A percentile compares a stretch with the other conserved stretches of the same genome.
phyloP scores from a whole-genome alignment of 352 stramenopile species.

The Blastocystis sp. region DNA sequence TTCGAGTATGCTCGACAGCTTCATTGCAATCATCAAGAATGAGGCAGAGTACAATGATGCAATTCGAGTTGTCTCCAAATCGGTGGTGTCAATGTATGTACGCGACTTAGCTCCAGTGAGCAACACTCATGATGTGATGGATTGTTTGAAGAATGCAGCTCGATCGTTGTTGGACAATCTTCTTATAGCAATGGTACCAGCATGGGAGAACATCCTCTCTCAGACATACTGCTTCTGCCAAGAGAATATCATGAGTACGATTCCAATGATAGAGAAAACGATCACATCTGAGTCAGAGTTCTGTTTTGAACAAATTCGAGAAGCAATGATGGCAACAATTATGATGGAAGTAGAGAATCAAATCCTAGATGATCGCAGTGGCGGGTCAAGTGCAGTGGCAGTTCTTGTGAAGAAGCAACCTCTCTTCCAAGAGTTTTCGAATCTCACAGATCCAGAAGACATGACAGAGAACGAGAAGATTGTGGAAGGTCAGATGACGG shows the following conservation, averaged over 20 bases:
- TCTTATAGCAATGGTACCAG: neutral
- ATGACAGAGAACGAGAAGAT: constrained; percentile 46
- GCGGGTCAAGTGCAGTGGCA: no score
- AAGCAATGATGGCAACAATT: no score
- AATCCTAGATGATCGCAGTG: no score
- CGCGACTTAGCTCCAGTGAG: neutral
- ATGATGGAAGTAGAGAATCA: no score
- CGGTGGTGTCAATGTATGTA: neutral
- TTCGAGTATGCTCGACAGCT: no score
- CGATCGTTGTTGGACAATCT: neutral
- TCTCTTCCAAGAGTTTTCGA: neutral
- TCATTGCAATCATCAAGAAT: no score
- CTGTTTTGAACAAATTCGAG: no score
- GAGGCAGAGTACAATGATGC: no score
- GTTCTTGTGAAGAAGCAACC: neutral
- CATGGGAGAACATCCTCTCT: neutral
- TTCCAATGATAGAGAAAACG: no score
- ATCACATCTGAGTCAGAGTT: no score
- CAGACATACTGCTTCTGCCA: no score
- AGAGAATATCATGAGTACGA: no score
- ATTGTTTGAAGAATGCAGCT: neutral
- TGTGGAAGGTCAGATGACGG: neutral
- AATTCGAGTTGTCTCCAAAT: neutral
- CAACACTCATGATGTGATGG: neutral
- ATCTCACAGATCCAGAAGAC: neutral